Evolutionary conservation across 1,284 basidiomycete species (phyloP), one percentile per base, ranked within the genome.

Genomic region (Exsudoporus floridanus): DNA sequence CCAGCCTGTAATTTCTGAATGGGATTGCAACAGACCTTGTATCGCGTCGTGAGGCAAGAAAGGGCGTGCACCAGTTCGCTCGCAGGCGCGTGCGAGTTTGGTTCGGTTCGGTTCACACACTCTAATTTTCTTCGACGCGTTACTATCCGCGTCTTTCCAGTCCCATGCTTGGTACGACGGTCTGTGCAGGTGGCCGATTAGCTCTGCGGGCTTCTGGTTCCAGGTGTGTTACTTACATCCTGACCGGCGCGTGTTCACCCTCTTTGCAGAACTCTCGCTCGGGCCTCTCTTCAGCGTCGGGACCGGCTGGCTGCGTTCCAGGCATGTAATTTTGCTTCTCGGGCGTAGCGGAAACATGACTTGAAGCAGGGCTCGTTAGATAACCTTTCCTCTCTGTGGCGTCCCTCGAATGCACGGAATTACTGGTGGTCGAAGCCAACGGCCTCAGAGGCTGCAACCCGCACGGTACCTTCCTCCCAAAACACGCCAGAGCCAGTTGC

Each of bases 401-500:
- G 55, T 16, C 21, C 49, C 30, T 52, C 49, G 13, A 53, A 54
- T 45, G 53, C 21, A 28, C 67, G 67, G 13, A 72, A 52, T 50
- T 72, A 59, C 52, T 71, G 67, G 70, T 69, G 66, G 67, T 67
- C 67, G 2, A 69, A 61, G 41, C 50, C 70, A 40, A 28, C 54
- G 0, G 8, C 46, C 25, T 28, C 54, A 16, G 48, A 39, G 35
- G 42, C 19, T 33, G 40, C 31, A 23, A 38, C 27, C 39, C 10
- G 28, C 8, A 18, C 30, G 9, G 42, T 25, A 49, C 30, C 49
- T 7, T 27, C 30, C 40, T n/a, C 43, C 30, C 51, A 43, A 31
- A 18, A 34, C 13, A 4, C 13, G 7, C 43, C 49, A 28, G 62
- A 59, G 33, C 35, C 54, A 23, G 44, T 34, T 30, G 31, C 37